Percentiles rank a stretch among this genome's conserved stretches.
These are phyloP conservation scores for Sideroxylon spinosum DNA, from an alignment of 179 eudicot genomes.

Conservation along the genomic window DNA sequence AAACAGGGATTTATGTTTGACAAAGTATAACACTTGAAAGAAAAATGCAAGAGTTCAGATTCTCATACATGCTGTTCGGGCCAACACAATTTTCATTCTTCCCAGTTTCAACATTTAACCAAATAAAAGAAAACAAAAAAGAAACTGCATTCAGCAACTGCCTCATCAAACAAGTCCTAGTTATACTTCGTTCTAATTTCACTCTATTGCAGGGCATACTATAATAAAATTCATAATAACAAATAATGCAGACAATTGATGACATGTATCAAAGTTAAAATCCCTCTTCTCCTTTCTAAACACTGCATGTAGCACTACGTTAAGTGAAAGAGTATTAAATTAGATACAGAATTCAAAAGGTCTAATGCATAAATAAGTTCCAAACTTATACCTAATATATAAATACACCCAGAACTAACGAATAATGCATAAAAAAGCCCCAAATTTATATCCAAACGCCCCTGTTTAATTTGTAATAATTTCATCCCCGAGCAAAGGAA, in stretches of 20 bases:
- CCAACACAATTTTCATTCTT: background rate
- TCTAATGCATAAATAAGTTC: too few species aligned
- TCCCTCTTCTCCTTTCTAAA: background rate
- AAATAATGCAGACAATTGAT: background rate
- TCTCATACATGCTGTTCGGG: too few species aligned
- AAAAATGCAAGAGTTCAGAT: background rate
- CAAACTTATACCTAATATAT: too few species aligned
- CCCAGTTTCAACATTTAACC: background rate
- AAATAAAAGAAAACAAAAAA: background rate
- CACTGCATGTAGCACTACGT: background rate
- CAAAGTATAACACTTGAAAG: conserved; percentile 1
- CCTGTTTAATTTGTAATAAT: too few species aligned
- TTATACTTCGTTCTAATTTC: background rate
- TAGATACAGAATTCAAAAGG: background rate
- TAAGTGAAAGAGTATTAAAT: background rate
- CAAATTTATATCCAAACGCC: too few species aligned
- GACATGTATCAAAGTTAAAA: background rate
- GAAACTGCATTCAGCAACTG: background rate
- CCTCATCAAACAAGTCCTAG: background rate
- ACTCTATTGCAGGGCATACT: background rate
- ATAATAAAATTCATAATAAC: background rate
- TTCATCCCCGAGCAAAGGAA: too few species aligned
- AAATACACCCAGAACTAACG: too few species aligned
- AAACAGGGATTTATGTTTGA: background rate
- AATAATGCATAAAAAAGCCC: too few species aligned